phyloP scores from a whole-genome alignment of 1,284 basidiomycete species.

The Trametes hirsuta region DNA sequence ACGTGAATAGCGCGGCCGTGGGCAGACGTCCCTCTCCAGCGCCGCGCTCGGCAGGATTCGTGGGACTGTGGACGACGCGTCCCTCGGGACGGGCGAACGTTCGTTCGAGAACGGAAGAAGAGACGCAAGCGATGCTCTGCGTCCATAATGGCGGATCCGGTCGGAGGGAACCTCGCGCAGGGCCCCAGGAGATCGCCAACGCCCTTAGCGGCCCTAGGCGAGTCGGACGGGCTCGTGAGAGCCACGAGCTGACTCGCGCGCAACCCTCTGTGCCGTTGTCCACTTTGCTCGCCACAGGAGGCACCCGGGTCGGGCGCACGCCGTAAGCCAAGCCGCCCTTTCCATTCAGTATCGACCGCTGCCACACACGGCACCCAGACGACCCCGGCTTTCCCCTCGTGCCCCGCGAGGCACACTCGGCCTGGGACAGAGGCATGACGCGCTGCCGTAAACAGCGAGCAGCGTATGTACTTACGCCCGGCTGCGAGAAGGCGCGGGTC shows the following conservation, averaged over 20 bases:
- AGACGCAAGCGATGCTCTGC: not conserved
- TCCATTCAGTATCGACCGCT: not conserved
- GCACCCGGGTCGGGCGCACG: not conserved
- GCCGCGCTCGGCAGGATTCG: conserved; percentile 1
- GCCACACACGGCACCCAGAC: not conserved
- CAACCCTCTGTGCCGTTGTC: not conserved
- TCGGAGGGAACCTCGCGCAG: conserved; percentile 1
- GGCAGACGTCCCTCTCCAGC: not conserved
- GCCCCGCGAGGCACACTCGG: no score
- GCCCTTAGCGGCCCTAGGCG: not conserved
- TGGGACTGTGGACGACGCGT: not conserved
- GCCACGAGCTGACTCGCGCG: not conserved
- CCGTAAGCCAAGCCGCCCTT: no score
- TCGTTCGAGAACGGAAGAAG: conserved; percentile 6
- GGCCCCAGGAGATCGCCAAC: not conserved
- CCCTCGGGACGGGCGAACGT: not conserved
- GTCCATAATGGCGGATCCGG: conserved; percentile 8
- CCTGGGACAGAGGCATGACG: not conserved
- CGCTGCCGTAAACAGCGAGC: not conserved
- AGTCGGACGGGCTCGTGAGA: conserved; percentile 8
- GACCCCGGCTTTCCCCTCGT: not conserved
- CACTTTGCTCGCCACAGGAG: not conserved
- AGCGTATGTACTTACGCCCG: not conserved
- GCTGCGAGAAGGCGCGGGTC: not conserved
- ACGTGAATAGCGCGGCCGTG: not conserved